phyloP scores from a whole-genome alignment of 2,329 filamentous ascomycete species.

The Pseudocercospora fuligena region DNA sequence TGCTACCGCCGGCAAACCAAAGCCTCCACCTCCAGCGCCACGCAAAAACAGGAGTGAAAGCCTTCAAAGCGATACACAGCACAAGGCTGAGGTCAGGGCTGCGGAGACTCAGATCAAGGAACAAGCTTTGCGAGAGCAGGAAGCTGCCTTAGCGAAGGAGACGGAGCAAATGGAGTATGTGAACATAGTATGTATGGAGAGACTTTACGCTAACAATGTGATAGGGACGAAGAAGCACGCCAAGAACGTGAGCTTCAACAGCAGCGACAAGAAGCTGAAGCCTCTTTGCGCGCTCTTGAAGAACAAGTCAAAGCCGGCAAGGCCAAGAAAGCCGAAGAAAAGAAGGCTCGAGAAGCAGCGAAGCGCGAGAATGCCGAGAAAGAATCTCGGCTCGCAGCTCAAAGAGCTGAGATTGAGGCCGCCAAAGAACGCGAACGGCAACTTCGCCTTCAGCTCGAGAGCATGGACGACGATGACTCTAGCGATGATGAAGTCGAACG shows the following conservation, averaged over 20 bases:
- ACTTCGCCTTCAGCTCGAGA: constrained; percentile 84
- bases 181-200: neutral
- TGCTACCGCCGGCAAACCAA: constrained; percentile 46
- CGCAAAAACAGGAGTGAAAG: constrained; percentile 69
- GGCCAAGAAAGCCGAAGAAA: constrained; percentile 94
- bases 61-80: constrained; percentile 58
- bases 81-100: constrained; percentile 62
- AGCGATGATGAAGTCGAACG: constrained; percentile 70
- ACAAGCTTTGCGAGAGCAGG: constrained; percentile 67
- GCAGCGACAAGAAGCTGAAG: constrained; percentile 80
- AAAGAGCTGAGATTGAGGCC: constrained; percentile 89
- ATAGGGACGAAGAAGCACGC: constrained; percentile 71
- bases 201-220: constrained; percentile 35
- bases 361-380: constrained; percentile 86
- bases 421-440: constrained; percentile 89
- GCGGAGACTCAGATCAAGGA: constrained; percentile 62
- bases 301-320: constrained; percentile 94
- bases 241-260: constrained; percentile 81
- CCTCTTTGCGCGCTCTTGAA: constrained; percentile 85
- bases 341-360: constrained; percentile 87
- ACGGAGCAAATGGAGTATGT: constrained; percentile 81
- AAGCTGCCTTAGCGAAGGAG: constrained; percentile 74
- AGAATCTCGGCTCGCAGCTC: constrained; percentile 79
- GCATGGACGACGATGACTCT: constrained; percentile 74
- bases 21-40: constrained; percentile 70